Evolutionary conservation across 495 filamentous ascomycete genomes (phyloP).

Genomic region (Evernia prunastri): DNA sequence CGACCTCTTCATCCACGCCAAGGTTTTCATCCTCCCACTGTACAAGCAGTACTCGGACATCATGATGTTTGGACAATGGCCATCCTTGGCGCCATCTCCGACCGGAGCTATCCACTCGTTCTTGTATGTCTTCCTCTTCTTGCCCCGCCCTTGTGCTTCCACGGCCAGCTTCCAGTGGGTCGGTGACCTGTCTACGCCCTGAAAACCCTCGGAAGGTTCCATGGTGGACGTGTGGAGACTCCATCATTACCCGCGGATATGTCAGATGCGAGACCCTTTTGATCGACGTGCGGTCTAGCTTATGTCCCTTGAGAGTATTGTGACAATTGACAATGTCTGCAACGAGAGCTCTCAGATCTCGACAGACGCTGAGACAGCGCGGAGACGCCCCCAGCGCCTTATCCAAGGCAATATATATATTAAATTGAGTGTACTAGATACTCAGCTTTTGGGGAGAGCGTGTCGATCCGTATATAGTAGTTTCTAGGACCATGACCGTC

Average conservation of each 20-base stretch:
- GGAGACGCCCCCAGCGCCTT: background rate
- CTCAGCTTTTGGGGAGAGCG: background rate
- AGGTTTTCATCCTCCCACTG: conserved; percentile 21
- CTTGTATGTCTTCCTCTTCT: conserved; percentile 2
- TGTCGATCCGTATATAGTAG: background rate
- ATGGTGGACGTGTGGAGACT: background rate
- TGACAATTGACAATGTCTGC: background rate
- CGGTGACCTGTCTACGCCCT: background rate
- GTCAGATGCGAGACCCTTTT: background rate
- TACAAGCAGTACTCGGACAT: conserved; percentile 18
- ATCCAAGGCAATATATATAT: background rate
- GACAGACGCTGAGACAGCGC: background rate
- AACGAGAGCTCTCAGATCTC: background rate
- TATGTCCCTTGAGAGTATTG: background rate
- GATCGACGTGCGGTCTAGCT: background rate
- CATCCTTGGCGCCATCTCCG: background rate
- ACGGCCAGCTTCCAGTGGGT: background rate
- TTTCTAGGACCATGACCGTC: no score
- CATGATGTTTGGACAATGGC: conserved; percentile 6
- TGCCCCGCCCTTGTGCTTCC: background rate
- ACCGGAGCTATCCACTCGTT: background rate
- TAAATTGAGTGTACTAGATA: background rate
- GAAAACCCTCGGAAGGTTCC: background rate
- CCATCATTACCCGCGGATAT: background rate
- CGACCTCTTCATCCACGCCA: conserved; percentile 14